Base-by-base conservation (phyloP, 2,329 filamentous ascomycete genomes). In the Aspergillus quadricinctus region DNA sequence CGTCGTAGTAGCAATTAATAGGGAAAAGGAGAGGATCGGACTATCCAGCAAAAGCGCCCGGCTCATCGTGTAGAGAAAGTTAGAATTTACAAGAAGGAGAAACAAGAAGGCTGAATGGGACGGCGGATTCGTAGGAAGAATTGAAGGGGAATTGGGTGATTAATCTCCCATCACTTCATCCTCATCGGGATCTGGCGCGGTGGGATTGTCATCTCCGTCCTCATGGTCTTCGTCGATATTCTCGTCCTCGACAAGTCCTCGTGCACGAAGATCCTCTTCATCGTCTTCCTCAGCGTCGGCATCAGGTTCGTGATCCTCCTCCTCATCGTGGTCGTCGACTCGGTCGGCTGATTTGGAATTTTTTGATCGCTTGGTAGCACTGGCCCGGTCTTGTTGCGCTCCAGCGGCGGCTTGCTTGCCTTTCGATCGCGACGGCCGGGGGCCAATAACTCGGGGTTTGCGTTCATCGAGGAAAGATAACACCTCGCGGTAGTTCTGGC, bases 401-500 rank as follows among this genome's bases (percentile, higher is more conserved):
- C 56, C 56, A 7, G 54, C 51, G 6, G 64, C 60, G 43, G 63
- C 28, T 49, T 69, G 68, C 49, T 73, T 72, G 48, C 71, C 74
- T 65, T 76, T 78, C 8, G 64, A 59, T 25, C 58, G 63, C 11
- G 64, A 53, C 29, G 55, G 43, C 21, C 58, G 61, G 25, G 60
- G 31, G 37, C 56, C 51, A 28, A 63, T 52, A 25, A 55, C 60
- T 48, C 66, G 67, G 37, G 69, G 63, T 66, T 87, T 86, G 50
- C 81, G 79, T 56, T 88, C 84, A 66, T 96, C 92, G 3, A 97
- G 78, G 71, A 88, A 94, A 8, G 85, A 83, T 4, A 96, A 78
- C 6, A 97, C 85, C 65, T 94, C 91, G 67, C 88, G 90, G 79
- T 90, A 95, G 70, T 94, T 97, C 48, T 83, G 79, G 2, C 94